Evolutionary conservation across 2,329 filamentous ascomycete genomes (phyloP), one percentile per base, ranked within the genome.

Genomic region (Claviceps cyperi): DNA sequence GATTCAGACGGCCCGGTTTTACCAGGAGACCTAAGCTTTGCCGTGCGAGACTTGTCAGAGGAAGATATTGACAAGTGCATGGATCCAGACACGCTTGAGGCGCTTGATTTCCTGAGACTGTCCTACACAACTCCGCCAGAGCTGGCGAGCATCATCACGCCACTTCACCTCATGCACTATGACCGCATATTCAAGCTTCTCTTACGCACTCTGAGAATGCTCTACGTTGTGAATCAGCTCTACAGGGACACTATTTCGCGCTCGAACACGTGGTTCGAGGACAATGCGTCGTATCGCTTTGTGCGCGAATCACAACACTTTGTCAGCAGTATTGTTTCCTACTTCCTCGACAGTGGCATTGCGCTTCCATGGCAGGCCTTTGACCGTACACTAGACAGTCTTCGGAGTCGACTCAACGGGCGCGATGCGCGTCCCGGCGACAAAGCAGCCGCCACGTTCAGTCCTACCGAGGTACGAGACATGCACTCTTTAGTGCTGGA

Each of bases 31-130:
- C 66, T 90, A 32, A 86, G 81, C 63, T 97, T 98, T 62, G 80
- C 86, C 0, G 84, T 98, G 22, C 84, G 92, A 38, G 83, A 91
- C 57, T 74, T 97, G 54, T 76, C 81, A 0, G 73, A 80, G 7
- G 81, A 83, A 45, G 89, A 96, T 57, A 86, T 95, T 46, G 79
- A 88, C 48, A 81, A 77, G 54, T 91, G 89, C 64, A 82, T 94
- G 73, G 79, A 97, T 58, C 82, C 88, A 0, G 77, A 86, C 60
- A 84, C 83, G 0, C 75, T 97, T 17, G 82, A 91, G 61, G 92
- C 92, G 0, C 73, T 97, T n/a, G 92, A 97, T 65, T 97, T 98
- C 60, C 72, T 98, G 15, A 80, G 87, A 1, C 70, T 98, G 7
- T 84, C 89, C 44, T 97, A 96, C 66, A 85, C 83, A 40, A 75